Evolutionary conservation across 176 grass and related monocot species (phyloP), one percentile per base, ranked within the genome.

Genomic region (Tillandsia fasciculata): DNA sequence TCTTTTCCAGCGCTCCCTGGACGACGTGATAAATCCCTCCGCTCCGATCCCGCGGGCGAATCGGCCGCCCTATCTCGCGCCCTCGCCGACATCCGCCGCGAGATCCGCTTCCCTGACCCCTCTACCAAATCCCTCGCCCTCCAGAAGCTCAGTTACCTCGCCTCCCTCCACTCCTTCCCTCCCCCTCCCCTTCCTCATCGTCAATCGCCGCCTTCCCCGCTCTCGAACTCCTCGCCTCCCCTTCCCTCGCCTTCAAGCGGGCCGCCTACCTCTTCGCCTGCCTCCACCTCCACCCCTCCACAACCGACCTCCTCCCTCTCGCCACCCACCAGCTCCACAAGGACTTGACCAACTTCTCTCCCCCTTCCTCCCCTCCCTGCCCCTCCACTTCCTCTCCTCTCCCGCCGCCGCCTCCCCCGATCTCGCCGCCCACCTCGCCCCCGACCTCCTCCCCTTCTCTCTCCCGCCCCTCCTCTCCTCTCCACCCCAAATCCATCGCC

Each of bases 111-210:
- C 50, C 42, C 78, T 11, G 92, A 92, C 64, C 73, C 81, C 12
- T 76, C 80, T 9, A 92, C 88, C 50, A 96, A 91, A 64, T 73
- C 76, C 23, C 51, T 69, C 52, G 88, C 86, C 64, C 81, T 96
- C 18, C 88, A 92, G 77, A 96, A 96, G 72, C 89, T 96, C 15
- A 87, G 86, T 22, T 97, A 92, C 82, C 86, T 97, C 61, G 82
- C 79, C 63, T 92, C 89, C 7, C 89, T 97, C 51, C 71, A 87
- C 69, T 85, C 79, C 70, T 65, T 54, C 51, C 65, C 89, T 51
- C 85, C 18, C 49, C 53, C 63, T 27, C 66, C n/a, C 27, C 50
- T 4, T 81, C 93, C 65, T 87, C 81, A 71, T 7, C 33, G 33
- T 33, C 33, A 6, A 42, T 42, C 33, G 89, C 88, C 27, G 76